A percentile compares a stretch with the other conserved stretches of the same genome.
Conservation (phyloP, 257 asterid species). For the Osmanthus fragrans region DNA sequence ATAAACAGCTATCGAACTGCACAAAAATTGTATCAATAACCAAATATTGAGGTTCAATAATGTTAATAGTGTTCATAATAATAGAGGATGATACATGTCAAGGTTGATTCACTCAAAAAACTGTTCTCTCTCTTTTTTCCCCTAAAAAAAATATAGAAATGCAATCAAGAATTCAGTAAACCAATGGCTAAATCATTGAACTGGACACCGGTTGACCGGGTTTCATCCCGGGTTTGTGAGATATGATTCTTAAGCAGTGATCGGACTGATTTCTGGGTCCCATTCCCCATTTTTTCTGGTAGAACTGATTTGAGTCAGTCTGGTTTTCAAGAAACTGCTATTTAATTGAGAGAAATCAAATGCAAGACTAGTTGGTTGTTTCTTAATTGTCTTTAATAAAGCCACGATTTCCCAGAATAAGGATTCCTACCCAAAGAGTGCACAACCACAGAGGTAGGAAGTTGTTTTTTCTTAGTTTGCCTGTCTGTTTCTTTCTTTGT, state of each 20-base stretch:
- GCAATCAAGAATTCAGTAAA: background rate
- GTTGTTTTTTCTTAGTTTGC: background rate
- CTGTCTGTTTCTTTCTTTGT: background rate
- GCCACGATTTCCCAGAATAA: background rate
- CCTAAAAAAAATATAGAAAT: background rate
- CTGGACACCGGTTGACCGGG: background rate
- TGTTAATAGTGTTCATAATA: background rate
- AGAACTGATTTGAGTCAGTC: background rate
- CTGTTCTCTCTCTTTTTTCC: background rate
- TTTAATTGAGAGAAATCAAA: background rate
- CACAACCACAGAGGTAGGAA: background rate
- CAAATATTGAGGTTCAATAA: background rate
- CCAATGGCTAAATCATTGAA: background rate
- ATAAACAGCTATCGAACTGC: too few species aligned
- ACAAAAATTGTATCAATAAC: background rate
- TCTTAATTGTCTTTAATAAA: background rate
- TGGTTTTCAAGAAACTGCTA: background rate
- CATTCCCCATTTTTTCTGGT: background rate
- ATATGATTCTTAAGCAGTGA: background rate
- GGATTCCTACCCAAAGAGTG: background rate
- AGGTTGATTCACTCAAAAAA: background rate
- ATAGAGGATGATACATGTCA: background rate
- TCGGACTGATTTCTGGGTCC: background rate
- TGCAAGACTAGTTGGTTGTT: background rate
- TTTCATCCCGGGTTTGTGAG: background rate